Conservation (phyloP, 2,329 filamentous ascomycete genomes). For the Colletotrichum sp. region DNA sequence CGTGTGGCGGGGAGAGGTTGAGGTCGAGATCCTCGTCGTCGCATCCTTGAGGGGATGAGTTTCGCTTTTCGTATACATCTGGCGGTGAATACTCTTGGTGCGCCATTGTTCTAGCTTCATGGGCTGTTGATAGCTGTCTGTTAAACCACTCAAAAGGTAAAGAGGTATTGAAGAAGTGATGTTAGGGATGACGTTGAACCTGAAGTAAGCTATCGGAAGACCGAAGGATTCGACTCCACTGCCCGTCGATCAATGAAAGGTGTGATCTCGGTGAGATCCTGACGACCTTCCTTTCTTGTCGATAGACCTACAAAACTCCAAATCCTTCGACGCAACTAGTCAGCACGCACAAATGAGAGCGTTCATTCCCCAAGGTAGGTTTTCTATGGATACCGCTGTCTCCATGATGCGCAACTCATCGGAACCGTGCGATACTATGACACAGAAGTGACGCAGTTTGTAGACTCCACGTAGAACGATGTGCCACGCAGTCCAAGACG, state of each 20-base stretch:
- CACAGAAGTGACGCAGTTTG: no score
- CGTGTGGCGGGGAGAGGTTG: fast-evolving
- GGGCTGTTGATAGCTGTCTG: fast-evolving
- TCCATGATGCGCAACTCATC: no score
- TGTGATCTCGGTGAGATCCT: background rate
- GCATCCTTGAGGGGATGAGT: fast-evolving
- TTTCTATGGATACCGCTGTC: no score
- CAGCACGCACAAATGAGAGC: no score
- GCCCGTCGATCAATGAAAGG: background rate
- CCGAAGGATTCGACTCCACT: background rate
- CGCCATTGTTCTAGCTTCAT: fast-evolving
- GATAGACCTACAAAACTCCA: background rate
- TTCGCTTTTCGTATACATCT: background rate
- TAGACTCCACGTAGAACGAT: no score
- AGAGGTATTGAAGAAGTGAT: background rate
- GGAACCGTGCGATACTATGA: no score
- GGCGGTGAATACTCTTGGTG: background rate
- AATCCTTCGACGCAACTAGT: background rate
- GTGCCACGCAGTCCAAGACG: no score
- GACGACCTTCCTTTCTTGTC: background rate
- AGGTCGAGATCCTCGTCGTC: fast-evolving
- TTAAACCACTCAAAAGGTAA: fast-evolving
- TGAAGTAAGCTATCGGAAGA: background rate
- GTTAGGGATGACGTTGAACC: background rate
- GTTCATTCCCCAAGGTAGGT: no score